These are phyloP conservation scores for Rhizopus microsporus DNA, from an alignment of 371 early-diverging fungal genomes.

Conservation along the genomic window DNA sequence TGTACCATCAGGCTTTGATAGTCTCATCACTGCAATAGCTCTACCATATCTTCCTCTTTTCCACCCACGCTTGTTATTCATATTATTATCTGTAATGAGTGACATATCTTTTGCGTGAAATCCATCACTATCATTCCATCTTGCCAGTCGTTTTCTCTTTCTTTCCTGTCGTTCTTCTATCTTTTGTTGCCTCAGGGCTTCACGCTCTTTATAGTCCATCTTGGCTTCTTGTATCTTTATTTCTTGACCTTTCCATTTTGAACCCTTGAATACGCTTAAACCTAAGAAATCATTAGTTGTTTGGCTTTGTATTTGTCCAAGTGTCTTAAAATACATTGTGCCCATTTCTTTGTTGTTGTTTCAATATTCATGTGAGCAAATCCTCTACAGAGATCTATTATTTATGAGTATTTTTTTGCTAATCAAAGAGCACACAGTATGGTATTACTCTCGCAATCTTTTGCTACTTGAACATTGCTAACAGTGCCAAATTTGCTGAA, in stretches of 20 bases:
- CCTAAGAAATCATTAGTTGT: slow-evolving; percentile 44
- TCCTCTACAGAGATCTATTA: slow-evolving; percentile 62
- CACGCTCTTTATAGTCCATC: slow-evolving; percentile 64
- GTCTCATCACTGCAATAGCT: slow-evolving; percentile 72
- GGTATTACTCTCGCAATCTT: slow-evolving; percentile 34
- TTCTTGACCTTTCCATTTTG: slow-evolving; percentile 87
- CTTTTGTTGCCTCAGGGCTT: slow-evolving; percentile 33
- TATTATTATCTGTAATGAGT: slow-evolving; percentile 70
- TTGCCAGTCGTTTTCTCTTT: slow-evolving; percentile 31
- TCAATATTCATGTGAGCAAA: slow-evolving; percentile 73
- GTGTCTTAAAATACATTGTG: slow-evolving; percentile 47
- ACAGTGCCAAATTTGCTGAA: slow-evolving; percentile 75
- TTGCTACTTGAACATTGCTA: slow-evolving; percentile 51
- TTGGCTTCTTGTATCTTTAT: slow-evolving; percentile 82
- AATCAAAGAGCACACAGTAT: not conserved
- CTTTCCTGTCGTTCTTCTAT: slow-evolving; percentile 25
- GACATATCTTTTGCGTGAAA: slow-evolving; percentile 67
- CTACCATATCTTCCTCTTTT: slow-evolving; percentile 76
- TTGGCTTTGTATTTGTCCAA: slow-evolving; percentile 22
- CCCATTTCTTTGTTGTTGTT: slow-evolving; percentile 69
- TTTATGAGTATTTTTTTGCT: not conserved
- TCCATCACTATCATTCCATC: slow-evolving; percentile 38
- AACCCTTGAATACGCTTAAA: slow-evolving; percentile 65
- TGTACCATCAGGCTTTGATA: slow-evolving; percentile 55
- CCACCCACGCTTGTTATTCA: slow-evolving; percentile 72